A percentile compares a stretch with the other conserved stretches of the same genome.
These are phyloP conservation scores for Nothopassalora personata DNA, from an alignment of 2,329 filamentous ascomycete species.

Conservation along the genomic window DNA sequence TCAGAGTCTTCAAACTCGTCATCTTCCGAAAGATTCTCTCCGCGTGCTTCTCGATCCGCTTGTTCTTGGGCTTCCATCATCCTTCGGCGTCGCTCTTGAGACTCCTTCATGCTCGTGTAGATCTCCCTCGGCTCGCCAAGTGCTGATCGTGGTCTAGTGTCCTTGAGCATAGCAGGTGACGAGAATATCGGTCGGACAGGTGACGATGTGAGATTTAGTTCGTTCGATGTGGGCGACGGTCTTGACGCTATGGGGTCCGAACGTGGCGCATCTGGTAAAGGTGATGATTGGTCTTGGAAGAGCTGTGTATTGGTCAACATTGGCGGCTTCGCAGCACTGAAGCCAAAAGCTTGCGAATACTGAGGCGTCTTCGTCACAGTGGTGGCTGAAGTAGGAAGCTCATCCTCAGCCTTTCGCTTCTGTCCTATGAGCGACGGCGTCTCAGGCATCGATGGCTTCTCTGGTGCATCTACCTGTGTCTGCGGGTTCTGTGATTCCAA, in stretches of 20 bases:
- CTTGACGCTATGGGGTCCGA: constrained; percentile 43
- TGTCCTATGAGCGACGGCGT: constrained; percentile 40
- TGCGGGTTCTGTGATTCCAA: constrained; percentile 20
- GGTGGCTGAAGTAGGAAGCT: constrained; percentile 40
- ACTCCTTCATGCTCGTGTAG: constrained; percentile 42
- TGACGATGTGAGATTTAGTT: constrained; percentile 28
- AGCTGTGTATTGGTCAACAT: constrained; percentile 42
- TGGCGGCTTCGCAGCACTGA: constrained; percentile 23
- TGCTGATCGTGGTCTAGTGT: constrained; percentile 11
- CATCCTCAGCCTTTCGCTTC: constrained; percentile 37
- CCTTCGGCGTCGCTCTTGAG: constrained; percentile 33
- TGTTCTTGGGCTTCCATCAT: constrained; percentile 11
- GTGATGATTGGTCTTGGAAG: constrained; percentile 43
- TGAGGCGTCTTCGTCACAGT: constrained; percentile 38
- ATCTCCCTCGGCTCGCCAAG: constrained; percentile 36
- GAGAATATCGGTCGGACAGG: constrained; percentile 27
- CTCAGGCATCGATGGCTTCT: constrained; percentile 32
- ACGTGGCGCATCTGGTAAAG: constrained; percentile 32
- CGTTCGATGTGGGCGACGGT: constrained; percentile 40
- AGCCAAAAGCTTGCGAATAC: constrained; percentile 37
- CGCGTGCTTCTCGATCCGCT: constrained; percentile 12
- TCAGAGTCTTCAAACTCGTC: constrained; percentile 22
- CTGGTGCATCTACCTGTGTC: constrained; percentile 21
- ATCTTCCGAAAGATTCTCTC: constrained; percentile 12
- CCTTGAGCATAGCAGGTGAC: constrained; percentile 37